Base-by-base conservation (phyloP, 73 alveolate species). In the Symbiodinium natans region DNA sequence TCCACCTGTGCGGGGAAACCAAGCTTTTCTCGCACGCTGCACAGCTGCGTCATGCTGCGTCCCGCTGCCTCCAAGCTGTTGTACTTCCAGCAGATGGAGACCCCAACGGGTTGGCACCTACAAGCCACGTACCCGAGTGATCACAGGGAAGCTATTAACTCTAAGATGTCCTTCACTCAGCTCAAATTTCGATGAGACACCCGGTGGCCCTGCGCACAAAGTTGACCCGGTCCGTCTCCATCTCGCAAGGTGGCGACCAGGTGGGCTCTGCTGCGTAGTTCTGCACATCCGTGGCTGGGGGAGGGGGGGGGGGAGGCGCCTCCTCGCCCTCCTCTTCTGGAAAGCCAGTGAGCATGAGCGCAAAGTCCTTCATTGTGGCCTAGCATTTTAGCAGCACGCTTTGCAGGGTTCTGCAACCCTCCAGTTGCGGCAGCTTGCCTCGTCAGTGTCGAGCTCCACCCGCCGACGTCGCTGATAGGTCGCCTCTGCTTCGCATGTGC, bases 301-400 rank as follows among this genome's bases (percentile, higher is more conserved):
- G 59, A 13, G 17, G 17, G 59, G 25, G 5, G 27, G 25, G 23
- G 10, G 25, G 15, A 27, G 73, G 34, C 27, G 77, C 96, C 96
- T 89, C 54, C 7, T 4, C 2, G 10, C 96, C 96, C 2, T 84
- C 75, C 87, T 89, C 96, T 15, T 43, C 39, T 5, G 96, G 96
- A 82, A 89, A 89, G 96, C 96, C 96, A 63, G 75, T 41, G 36
- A 89, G 96, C 86, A 89, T 89, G 33, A 89, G 17, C 48, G 96
- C 74, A 13, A 89, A 89, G 43, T 89, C 96, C 87, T 89, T 89
- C 96, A 89, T 89, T 29, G 96, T 89, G 15, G 96, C 96, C 96
- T 89, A 87, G 74, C 52, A 82, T 15, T 75, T 7, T 39, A 68
- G 11, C 10, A 52, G 19, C 41, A 11, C 40, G 43, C 52, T 5